Evolutionary conservation across 345 rosid species (phyloP).

Genomic region (Eucalyptus cloeziana): DNA sequence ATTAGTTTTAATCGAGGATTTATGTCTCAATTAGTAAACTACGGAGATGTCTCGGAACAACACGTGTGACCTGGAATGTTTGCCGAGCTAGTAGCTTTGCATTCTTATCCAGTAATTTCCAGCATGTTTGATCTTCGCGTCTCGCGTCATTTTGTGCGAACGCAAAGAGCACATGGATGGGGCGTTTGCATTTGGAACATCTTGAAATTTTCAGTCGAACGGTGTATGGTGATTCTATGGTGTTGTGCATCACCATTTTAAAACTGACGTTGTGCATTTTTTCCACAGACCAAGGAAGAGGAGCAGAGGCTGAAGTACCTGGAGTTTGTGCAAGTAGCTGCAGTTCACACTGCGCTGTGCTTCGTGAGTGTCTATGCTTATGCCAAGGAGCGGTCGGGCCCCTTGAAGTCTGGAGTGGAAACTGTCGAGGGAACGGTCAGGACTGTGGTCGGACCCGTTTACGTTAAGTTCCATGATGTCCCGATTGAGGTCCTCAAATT

Average conservation of each 20-base stretch:
- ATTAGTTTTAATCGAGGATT: background rate
- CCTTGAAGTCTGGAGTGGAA: conserved; percentile 74
- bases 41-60: background rate
- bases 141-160: background rate
- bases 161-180: background rate
- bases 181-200: background rate
- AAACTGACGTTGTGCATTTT: background rate
- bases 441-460: conserved; percentile 71
- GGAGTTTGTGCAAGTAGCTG: conserved; percentile 73
- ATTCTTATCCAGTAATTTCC: background rate
- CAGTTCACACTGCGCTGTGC: conserved; percentile 38
- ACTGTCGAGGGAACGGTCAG: conserved; percentile 74
- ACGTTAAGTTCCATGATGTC: conserved; percentile 48
- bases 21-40: no score
- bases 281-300: background rate
- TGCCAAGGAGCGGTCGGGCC: conserved; percentile 80
- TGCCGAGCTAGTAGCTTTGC: background rate
- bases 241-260: background rate
- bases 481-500: conserved; percentile 60
- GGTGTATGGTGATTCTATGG: background rate
- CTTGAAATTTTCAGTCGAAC: background rate
- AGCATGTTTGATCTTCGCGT: background rate
- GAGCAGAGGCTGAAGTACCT: conserved; percentile 58
- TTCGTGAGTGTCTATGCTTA: conserved; percentile 42
- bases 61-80: background rate